Conservation (phyloP, 2,329 filamentous ascomycete genomes). For the Botryosphaeria dothidea region DNA sequence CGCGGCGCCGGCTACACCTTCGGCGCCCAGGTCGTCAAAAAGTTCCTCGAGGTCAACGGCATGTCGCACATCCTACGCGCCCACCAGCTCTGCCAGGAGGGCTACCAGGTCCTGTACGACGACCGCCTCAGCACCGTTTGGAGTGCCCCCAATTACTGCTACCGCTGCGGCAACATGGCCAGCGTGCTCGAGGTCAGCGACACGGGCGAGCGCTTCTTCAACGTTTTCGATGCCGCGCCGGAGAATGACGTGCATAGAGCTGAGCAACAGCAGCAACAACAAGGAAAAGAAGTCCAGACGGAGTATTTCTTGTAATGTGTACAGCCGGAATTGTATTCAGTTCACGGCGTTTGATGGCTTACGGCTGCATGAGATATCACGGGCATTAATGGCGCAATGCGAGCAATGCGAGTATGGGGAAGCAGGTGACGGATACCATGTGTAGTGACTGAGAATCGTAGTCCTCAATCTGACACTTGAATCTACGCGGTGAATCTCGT, state of each 20-base stretch:
- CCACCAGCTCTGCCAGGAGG: constrained; percentile 98
- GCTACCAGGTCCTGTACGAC: constrained; percentile 95
- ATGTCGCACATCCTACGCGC: constrained; percentile 98
- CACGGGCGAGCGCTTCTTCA: constrained; percentile 90
- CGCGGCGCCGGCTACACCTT: constrained; percentile 96
- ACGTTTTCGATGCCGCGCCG: constrained; percentile 94
- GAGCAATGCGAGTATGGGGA: neutral
- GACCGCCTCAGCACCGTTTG: constrained; percentile 94
- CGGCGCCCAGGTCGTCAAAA: constrained; percentile 95
- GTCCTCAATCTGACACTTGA: neutral
- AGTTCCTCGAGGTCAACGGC: constrained; percentile 94
- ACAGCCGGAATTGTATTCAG: neutral
- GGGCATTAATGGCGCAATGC: constrained; percentile 13
- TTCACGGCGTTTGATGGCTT: constrained; percentile 2
- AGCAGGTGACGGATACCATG: neutral
- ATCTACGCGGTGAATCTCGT: neutral
- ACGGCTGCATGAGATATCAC: constrained; percentile 17
- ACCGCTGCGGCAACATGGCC: constrained; percentile 94
- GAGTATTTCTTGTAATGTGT: constrained; percentile 66
- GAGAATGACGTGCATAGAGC: constrained; percentile 87
- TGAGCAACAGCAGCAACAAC: constrained; percentile 73
- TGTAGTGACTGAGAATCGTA: neutral
- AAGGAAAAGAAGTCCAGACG: constrained; percentile 70
- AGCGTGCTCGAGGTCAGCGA: constrained; percentile 96
- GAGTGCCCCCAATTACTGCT: constrained; percentile 80